Base-by-base conservation (phyloP, 345 rosid genomes). In the thale cress (Arabidopsis thaliana) region DNA sequence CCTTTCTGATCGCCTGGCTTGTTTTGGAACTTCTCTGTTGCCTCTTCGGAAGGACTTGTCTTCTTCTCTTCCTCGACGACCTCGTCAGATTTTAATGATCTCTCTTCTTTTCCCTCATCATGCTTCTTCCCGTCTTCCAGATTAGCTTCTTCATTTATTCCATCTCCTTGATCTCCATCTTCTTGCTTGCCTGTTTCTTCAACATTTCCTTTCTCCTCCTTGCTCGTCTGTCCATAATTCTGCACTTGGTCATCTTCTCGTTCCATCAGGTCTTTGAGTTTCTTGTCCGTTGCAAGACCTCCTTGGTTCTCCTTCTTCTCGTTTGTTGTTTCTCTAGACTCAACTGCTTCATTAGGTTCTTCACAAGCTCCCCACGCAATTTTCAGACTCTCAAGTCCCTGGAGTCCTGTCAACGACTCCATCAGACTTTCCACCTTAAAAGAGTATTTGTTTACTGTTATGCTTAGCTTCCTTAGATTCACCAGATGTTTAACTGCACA, bases 381-480 rank as follows among this genome's bases (percentile, higher is more conserved):
- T 60, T 70, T 77, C 49, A 83, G 75, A 41, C 72, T 81, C 78
- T 14, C 22, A 55, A 84, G 85, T 8, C 14, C 1, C 36, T 25
- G 0, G 3, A 81, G 71, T 20, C 14, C 14, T 14, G 9, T 16
- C 34, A 84, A 59, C 5, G 37, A 67, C 11, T n/a, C 10, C 44
- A 22, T 51, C 32, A 69, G 48, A 0, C 49, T 7, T 16, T 14
- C 60, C 28, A 46, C 41, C 30, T 2, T 3, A 68, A 82, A 81
- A 13, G 4, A 3, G 0, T 7, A 0, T 12, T 6, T 69, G 34
- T 53, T 69, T 33, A 81, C 73, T 4, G 75, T 72, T 56, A 86
- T 77, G 80, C 80, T 86, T 70, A 87, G 73, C 73, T 80, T 82
- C 81, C 65, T 73, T 64, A 85, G 59, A 0, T 67, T 24, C 24